Conservation (phyloP, 192 early-diverging fungal genomes). For the Cetraspora pellucida region DNA sequence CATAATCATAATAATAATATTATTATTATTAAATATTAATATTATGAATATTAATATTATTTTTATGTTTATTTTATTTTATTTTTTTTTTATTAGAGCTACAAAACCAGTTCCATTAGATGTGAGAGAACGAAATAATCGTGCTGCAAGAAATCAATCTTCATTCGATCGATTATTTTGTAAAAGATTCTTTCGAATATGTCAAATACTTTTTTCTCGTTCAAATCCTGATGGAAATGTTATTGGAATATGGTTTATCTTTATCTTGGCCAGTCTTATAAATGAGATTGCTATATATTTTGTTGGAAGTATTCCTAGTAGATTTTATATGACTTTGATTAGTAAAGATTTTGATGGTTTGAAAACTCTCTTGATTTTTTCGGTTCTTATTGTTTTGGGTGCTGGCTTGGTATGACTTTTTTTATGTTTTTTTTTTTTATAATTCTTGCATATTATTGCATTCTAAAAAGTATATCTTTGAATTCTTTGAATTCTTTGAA, state of each 20-base stretch:
- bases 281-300: conserved; percentile 65
- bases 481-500: neutral
- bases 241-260: conserved; percentile 45
- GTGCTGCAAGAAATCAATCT: neutral
- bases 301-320: conserved; percentile 70
- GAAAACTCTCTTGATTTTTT: conserved; percentile 52
- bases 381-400: conserved; percentile 57
- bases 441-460: conserved; percentile 24
- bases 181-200: conserved; percentile 11
- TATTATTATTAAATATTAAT: too few relatives aligned
- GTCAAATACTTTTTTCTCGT: conserved; percentile 15
- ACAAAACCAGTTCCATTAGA: conserved; percentile 4
- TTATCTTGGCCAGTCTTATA: conserved; percentile 45
- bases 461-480: conserved; percentile 15
- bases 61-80: neutral
- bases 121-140: neutral
- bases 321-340: conserved; percentile 75
- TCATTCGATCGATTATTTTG: conserved; percentile 28
- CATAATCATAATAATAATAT: too few relatives aligned
- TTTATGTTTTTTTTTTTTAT: neutral
- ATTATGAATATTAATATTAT: too few relatives aligned
- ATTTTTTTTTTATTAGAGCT: neutral
- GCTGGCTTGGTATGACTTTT: conserved; percentile 57
- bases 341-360: conserved; percentile 67
- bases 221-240: conserved; percentile 37